Evolutionary conservation across 345 rosid genomes (phyloP), one percentile per base, ranked within the genome.

Genomic region (Geranium brycei): DNA sequence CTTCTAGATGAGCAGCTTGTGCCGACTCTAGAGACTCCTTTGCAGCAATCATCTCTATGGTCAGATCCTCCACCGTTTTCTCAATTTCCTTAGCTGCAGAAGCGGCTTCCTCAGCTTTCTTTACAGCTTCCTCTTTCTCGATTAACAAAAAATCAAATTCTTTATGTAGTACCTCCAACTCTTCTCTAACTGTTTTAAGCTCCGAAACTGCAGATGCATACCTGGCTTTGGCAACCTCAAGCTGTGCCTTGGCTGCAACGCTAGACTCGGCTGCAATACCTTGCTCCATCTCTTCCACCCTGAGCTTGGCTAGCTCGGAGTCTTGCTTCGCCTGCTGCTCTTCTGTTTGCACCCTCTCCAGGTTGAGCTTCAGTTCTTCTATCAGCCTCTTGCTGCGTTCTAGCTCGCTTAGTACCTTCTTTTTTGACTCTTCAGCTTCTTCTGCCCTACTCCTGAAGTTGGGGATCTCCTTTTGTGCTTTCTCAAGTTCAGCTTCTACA

Each of bases 281-380:
- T 68, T 92, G 91, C 73, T 92, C 86, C 84, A 92, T 80, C 72
- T 92, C 98, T 73, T 87, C 90, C 64, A 87, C 89, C 73, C 98
- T 84, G 58, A 92, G 82, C 79, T 80, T 83, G 15, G 89, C 95
- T 51, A 92, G 91, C 64, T 87, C 95, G 1, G 96, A 89, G 73
- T 92, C 96, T 59, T 92, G 98, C 61, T 83, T 89, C 17, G 96
- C 98, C 63, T 92, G 96, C 58, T 76, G 81, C 73, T 89, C 98
- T 76, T 92, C 98, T 1, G 88, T 92, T 68, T 77, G 87, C 16
- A 95, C 96, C 77, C 88, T 86, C 73, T 92, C 98, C n/a, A 92
- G 83, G 73, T 81, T 81, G 66, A 92, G 88, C 76, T 87, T 92
- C 41, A 89, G 76, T 67, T 86, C 95, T 76, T 92, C 98, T 28